Evolutionary conservation across 2,329 filamentous ascomycete species (phyloP), one percentile per base, ranked within the genome.

Genomic region (Graphilbum fragrans): DNA sequence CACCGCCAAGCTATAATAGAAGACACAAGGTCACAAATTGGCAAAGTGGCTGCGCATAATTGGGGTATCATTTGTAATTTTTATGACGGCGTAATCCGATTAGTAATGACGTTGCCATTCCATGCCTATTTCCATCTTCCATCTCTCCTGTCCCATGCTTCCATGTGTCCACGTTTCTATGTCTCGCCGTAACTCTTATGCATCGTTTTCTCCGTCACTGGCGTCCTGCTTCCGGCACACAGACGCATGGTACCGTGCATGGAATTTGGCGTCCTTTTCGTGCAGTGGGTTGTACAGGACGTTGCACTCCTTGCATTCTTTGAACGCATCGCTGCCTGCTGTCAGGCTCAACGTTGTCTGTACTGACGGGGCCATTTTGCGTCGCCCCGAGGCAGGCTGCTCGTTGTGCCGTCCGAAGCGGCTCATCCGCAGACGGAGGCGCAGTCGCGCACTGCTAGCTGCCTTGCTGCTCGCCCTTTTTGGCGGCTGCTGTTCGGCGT

Each of bases 241-340:
- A 1, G 54, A 52, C 5, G 58, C 59, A 39, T 64, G 50, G 37
- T 50, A 58, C 34, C 55, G 58, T 19, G 60, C 58, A 39, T 68
- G 65, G 21, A 60, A 57, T 45, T 57, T 60, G 17, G 58, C 58
- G 45, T 68, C 64, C 40, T 63, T 58, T 29, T 61, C 58, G 47
- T 68, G 63, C 33, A 65, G 50, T 5, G 63, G 62, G 40, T 68
- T 67, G 47, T 67, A 68, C 35, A 68, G 43, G 42, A 65, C 60
- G 21, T 59, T 58, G 45, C 65, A 68, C 22, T 60, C 59, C 25
- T 55, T 58, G 47, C 65, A 67, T 42, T 67, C 59, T 2, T 52
- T 56, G 45, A 66, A 45, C 4, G 34, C 29, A 17, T 38, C 40
- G 14, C 37, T 42, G 12, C 44, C 42, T 2, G 47, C 58, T 39